A percentile compares a stretch with the other conserved stretches of the same genome.
Conservation (phyloP, 352 stramenopile genomes). For the Thalassiosira ordinaria region DNA sequence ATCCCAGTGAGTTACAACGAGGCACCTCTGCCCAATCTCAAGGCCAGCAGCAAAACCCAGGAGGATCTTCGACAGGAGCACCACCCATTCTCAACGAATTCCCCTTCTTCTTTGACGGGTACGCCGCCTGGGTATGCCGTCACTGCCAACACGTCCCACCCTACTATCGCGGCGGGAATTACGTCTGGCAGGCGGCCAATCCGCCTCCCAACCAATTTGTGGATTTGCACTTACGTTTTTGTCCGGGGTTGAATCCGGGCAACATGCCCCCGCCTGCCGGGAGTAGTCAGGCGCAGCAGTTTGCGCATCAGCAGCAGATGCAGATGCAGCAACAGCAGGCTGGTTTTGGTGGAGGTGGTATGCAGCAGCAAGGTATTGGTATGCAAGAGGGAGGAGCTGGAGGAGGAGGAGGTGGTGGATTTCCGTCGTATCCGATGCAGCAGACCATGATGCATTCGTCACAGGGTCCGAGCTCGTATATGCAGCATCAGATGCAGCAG, state of each 20-base stretch:
- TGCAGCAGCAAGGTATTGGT: too few species aligned
- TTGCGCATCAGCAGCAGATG: constrained; percentile 6
- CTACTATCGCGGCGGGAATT: constrained; percentile 53
- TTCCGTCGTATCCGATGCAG: constrained; percentile 22
- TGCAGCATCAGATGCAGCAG: constrained; percentile 8
- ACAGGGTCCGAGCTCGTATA: neutral
- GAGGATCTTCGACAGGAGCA: neutral
- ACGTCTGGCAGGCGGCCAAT: constrained; percentile 39
- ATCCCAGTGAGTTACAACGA: neutral
- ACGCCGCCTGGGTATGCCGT: constrained; percentile 53
- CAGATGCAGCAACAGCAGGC: neutral
- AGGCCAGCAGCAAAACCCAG: neutral
- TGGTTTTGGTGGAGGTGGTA: too few species aligned
- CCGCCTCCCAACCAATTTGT: constrained; percentile 55
- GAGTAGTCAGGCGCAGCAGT: too few species aligned
- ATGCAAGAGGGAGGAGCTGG: too few species aligned
- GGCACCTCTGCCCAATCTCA: neutral
- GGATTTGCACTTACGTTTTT: constrained; percentile 50
- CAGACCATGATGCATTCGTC: constrained; percentile 11
- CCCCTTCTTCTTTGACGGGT: constrained; percentile 59
- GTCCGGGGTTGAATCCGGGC: constrained; percentile 39
- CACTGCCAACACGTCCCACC: constrained; percentile 49
- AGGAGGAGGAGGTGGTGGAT: neutral
- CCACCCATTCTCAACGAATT: constrained; percentile 39
- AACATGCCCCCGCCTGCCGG: constrained; percentile 1